These are phyloP conservation scores for Penicillium salamii DNA, from an alignment of 495 filamentous ascomycete genomes.

Conservation along the genomic window DNA sequence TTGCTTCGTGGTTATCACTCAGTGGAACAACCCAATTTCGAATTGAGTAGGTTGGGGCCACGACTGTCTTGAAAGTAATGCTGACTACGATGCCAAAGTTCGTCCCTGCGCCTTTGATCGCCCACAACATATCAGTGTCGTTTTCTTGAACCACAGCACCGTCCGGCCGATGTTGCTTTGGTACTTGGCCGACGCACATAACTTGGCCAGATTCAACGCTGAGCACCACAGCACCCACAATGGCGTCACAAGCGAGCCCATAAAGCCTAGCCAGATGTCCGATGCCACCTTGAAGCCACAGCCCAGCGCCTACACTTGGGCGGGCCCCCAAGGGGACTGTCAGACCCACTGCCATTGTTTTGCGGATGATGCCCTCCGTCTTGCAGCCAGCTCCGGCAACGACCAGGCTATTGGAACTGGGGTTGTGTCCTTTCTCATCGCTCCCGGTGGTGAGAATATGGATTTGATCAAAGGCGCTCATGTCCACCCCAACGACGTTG, in stretches of 20 bases:
- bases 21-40: conserved; percentile 53
- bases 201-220: conserved; percentile 50
- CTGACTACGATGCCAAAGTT: conserved; percentile 64
- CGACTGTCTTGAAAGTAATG: conserved; percentile 52
- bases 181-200: conserved; percentile 44
- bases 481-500: conserved; percentile 55
- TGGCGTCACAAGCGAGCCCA: conserved; percentile 59
- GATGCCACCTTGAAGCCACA: conserved; percentile 65
- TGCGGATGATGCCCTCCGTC: conserved; percentile 53
- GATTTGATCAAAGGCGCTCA: conserved; percentile 54
- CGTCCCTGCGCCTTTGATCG: conserved; percentile 58
- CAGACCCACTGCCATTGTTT: conserved; percentile 47
- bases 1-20: conserved; percentile 35
- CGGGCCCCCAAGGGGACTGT: conserved; percentile 59
- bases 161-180: conserved; percentile 44
- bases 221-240: conserved; percentile 58
- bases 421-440: conserved; percentile 10
- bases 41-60: conserved; percentile 40
- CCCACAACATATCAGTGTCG: conserved; percentile 58
- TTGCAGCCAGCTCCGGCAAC: conserved; percentile 55
- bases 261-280: conserved; percentile 56
- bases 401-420: conserved; percentile 33
- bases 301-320: conserved; percentile 60
- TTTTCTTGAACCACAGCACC: conserved; percentile 45
- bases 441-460: conserved; percentile 37